Percentiles rank a stretch among this genome's conserved stretches.
These are phyloP conservation scores for Corchorus olitorius DNA, from an alignment of 345 rosid genomes.

Conservation along the genomic window DNA sequence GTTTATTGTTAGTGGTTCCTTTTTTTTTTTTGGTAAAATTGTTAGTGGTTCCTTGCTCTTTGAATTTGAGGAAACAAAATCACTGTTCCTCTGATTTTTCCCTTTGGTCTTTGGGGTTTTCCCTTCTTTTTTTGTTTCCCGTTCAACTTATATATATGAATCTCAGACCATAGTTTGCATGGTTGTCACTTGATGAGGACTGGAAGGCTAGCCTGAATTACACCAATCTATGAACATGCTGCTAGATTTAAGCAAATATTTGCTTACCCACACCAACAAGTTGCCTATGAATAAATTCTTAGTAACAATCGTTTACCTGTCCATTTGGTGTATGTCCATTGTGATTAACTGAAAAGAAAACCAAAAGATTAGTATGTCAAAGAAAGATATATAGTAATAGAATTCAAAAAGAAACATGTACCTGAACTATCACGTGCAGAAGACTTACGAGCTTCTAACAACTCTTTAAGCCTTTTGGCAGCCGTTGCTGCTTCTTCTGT, in stretches of 20 bases:
- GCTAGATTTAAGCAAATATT: background rate
- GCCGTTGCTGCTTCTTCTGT: slow-evolving; percentile 88
- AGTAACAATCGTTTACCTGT: slow-evolving; percentile 47
- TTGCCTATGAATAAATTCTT: slow-evolving; percentile 7
- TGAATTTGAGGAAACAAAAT: too few species aligned
- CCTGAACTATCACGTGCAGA: slow-evolving; percentile 49
- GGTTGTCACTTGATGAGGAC: slow-evolving; percentile 24
- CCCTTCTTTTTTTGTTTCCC: too few species aligned
- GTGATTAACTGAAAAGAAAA: slow-evolving; percentile 40
- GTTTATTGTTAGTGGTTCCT: too few species aligned
- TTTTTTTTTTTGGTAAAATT: too few species aligned
- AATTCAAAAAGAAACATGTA: slow-evolving; percentile 10
- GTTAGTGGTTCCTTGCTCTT: too few species aligned
- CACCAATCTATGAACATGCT: slow-evolving; percentile 7
- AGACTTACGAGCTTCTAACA: slow-evolving; percentile 71
- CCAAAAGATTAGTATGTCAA: slow-evolving; percentile 18
- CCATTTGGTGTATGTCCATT: slow-evolving; percentile 49
- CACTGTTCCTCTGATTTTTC: too few species aligned
- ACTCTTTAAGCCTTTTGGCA: slow-evolving; percentile 78
- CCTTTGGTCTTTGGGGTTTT: too few species aligned
- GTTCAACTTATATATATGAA: too few species aligned
- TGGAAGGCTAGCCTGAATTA: slow-evolving; percentile 16
- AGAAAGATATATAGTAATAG: background rate
- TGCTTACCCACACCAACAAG: slow-evolving; percentile 18
- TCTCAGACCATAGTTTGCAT: slow-evolving; percentile 10